phyloP scores from a whole-genome alignment of 1,284 basidiomycete species.

The Microbotryomycetes sp. region DNA sequence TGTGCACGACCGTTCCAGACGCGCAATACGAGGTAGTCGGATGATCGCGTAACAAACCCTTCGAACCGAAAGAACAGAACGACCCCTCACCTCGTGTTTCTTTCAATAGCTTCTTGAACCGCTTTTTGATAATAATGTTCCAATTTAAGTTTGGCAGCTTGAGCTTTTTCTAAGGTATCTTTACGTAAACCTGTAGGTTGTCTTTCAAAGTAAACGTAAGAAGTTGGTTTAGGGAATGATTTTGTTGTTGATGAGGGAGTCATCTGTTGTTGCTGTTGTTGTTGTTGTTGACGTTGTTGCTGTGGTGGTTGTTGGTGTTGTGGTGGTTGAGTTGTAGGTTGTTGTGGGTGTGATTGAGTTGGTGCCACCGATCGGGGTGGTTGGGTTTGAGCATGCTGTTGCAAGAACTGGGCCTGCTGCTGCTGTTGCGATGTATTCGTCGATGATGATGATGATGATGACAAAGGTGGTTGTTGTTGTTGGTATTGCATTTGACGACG shows the following conservation, averaged over 20 bases:
- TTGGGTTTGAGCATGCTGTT: conserved; percentile 4
- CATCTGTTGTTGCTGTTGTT: neutral
- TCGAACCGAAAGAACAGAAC: too few species aligned
- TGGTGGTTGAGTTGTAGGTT: conserved; percentile 8
- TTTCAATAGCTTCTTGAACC: conserved; percentile 82
- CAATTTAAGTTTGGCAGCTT: conserved; percentile 91
- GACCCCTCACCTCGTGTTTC: conserved; percentile 64
- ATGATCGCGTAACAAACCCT: too few species aligned
- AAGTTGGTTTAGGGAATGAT: conserved; percentile 44
- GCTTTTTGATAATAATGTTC: conserved; percentile 97
- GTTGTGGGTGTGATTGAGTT: conserved; percentile 8
- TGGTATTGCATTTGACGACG: conserved; percentile 12
- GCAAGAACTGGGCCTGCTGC: conserved; percentile 2
- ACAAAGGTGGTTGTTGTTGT: conserved; percentile 1
- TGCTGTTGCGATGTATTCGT: conserved; percentile 16
- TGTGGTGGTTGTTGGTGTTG: neutral
- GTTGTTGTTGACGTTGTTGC: neutral
- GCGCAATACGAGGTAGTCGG: too few species aligned
- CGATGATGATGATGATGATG: neutral
- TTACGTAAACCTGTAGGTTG: conserved; percentile 76
- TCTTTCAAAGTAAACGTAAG: conserved; percentile 95
- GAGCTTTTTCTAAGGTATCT: conserved; percentile 82
- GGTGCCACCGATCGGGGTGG: conserved; percentile 4
- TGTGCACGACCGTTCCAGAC: too few species aligned
- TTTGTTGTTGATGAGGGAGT: neutral